These are phyloP conservation scores for Alternaria sp. DNA, from an alignment of 2,329 filamentous ascomycete genomes.

Conservation along the genomic window DNA sequence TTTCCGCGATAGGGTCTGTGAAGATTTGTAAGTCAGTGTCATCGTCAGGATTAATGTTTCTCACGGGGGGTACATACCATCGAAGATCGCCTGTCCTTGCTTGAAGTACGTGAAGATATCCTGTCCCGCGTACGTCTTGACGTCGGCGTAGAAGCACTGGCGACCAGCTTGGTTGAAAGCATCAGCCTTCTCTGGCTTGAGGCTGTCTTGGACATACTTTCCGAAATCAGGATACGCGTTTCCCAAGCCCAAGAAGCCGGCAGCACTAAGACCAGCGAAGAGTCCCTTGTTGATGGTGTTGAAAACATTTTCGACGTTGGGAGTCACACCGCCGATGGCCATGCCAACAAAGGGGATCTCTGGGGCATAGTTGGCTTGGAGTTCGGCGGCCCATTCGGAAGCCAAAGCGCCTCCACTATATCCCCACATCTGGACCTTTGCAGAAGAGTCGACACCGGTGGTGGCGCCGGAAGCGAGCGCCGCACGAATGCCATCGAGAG, in stretches of 20 bases:
- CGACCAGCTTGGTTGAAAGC: not conserved
- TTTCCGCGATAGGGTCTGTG: not conserved
- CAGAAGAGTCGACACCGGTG: not conserved
- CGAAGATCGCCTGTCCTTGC: not conserved
- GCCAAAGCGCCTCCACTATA: not conserved
- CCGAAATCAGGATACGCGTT: not conserved
- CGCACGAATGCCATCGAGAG: not conserved
- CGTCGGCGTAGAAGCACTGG: not conserved
- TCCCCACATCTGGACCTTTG: not conserved
- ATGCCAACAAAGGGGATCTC: not conserved
- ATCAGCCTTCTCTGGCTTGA: not conserved
- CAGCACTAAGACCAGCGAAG: not conserved
- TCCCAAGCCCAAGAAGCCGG: not conserved
- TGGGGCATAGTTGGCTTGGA: not conserved
- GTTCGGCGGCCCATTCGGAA: not conserved
- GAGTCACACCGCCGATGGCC: not conserved
- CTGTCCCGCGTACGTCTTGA: not conserved
- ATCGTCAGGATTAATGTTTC: not conserved
- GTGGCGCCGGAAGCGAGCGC: not conserved
- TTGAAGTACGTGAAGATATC: not conserved
- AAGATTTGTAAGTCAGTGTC: not conserved
- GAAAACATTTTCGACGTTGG: not conserved
- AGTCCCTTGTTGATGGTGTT: not conserved
- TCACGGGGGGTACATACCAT: not conserved
- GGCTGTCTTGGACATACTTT: not conserved